Evolutionary conservation across 371 early-diverging fungal genomes (phyloP).

Genomic region (Paraphysoderma sedebokerense): DNA sequence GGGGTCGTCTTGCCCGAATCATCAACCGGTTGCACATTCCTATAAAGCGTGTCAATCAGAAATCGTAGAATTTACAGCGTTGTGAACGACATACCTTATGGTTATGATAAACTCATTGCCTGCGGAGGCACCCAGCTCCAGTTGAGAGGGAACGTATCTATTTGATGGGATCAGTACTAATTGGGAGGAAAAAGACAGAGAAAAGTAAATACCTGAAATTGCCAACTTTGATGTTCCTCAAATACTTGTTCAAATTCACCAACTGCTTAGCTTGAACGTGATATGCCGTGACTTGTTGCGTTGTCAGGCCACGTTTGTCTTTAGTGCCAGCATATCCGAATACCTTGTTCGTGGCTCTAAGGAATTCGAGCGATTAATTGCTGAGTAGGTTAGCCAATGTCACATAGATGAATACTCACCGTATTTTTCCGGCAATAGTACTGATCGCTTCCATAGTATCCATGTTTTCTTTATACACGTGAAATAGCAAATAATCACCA

Average conservation of each 20-base stretch:
- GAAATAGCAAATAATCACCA: slow-evolving; percentile 63
- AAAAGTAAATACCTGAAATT: slow-evolving; percentile 39
- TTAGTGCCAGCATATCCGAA: slow-evolving; percentile 96
- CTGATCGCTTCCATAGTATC: slow-evolving; percentile 76
- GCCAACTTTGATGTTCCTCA: slow-evolving; percentile 45
- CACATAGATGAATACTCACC: slow-evolving; percentile 7
- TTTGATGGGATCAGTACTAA: neutral
- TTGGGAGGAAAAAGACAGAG: neutral
- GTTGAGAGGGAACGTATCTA: slow-evolving; percentile 35
- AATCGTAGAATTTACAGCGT: neutral
- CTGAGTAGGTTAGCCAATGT: neutral
- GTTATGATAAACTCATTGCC: slow-evolving; percentile 84
- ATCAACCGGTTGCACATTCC: slow-evolving; percentile 12
- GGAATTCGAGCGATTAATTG: slow-evolving; percentile 14
- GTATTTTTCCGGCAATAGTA: slow-evolving; percentile 27
- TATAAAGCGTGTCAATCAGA: slow-evolving; percentile 5
- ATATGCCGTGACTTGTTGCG: slow-evolving; percentile 68
- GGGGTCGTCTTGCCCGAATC: too few species aligned
- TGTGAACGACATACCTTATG: slow-evolving; percentile 15
- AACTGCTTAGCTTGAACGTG: slow-evolving; percentile 41
- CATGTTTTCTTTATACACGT: slow-evolving; percentile 69
- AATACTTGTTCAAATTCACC: slow-evolving; percentile 22
- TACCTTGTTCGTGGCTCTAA: slow-evolving; percentile 23
- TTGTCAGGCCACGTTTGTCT: slow-evolving; percentile 90
- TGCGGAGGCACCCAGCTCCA: slow-evolving; percentile 61